Conservation (phyloP, 2,329 filamentous ascomycete species). For the Chaetomiaceae sp. region DNA sequence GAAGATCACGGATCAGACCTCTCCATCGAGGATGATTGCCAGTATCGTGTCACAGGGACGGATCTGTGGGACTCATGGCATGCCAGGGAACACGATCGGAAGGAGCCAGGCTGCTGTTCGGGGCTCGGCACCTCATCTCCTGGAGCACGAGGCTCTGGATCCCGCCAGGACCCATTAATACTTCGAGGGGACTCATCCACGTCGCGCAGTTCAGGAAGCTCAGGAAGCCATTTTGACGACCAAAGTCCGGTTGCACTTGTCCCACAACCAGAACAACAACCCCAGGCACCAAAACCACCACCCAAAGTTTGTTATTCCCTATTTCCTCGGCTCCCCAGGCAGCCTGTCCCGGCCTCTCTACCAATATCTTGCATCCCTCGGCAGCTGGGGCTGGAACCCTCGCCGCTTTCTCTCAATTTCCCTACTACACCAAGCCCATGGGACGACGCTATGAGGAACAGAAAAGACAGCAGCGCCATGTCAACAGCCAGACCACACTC, state of each 20-base stretch:
- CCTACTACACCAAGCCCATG: background rate
- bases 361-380: background rate
- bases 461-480: background rate
- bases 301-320: slow-evolving; percentile 21
- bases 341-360: background rate
- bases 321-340: slow-evolving; percentile 15
- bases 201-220: slow-evolving; percentile 5
- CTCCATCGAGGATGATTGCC: slow-evolving; percentile 47
- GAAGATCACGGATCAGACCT: slow-evolving; percentile 50
- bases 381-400: background rate
- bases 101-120: slow-evolving; percentile 4
- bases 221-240: background rate
- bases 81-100: background rate
- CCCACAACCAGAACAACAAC: slow-evolving; percentile 4
- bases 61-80: slow-evolving; percentile 49
- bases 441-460: background rate
- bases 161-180: slow-evolving; percentile 2
- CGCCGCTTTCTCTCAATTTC: slow-evolving; percentile 3
- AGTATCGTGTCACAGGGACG: slow-evolving; percentile 41
- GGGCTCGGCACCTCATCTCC: slow-evolving; percentile 9
- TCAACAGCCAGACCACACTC: background rate
- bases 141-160: background rate
- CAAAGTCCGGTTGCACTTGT: background rate
- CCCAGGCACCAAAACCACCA: slow-evolving; percentile 13
- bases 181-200: background rate